Conservation (phyloP, 108 stramenopile species). For the Pseudonitzschia delicatissima region DNA sequence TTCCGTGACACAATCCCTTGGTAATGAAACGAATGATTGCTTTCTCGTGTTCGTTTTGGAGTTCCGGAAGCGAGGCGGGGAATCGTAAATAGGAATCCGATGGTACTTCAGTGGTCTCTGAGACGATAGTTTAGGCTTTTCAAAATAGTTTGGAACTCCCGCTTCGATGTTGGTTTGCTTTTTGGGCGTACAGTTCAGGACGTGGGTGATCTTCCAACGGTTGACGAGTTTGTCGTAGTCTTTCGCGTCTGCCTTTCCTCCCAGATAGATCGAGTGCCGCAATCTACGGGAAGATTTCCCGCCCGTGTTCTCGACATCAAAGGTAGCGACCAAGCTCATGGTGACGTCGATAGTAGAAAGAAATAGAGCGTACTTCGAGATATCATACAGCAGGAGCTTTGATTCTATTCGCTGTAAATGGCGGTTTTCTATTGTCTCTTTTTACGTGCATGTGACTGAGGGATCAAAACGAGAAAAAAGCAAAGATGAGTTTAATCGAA, state of each 20-base stretch:
- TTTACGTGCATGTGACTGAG: no score
- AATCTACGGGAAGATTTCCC: background rate
- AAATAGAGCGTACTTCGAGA: no score
- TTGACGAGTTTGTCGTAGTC: background rate
- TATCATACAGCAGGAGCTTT: no score
- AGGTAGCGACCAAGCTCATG: slow-evolving; percentile 7
- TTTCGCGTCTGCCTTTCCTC: slow-evolving; percentile 3
- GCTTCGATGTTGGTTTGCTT: slow-evolving; percentile 65
- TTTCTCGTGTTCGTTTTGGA: slow-evolving; percentile 36
- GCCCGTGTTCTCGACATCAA: background rate
- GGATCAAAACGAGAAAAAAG: no score
- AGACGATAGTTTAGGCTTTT: slow-evolving; percentile 23
- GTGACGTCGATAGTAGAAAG: background rate
- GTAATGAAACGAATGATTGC: slow-evolving; percentile 57
- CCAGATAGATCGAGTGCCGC: slow-evolving; percentile 2
- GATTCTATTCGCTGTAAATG: no score
- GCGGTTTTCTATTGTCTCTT: no score
- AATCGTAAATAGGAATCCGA: slow-evolving; percentile 71
- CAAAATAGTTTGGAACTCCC: slow-evolving; percentile 81
- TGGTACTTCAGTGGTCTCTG: slow-evolving; percentile 37
- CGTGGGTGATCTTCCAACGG: slow-evolving; percentile 1
- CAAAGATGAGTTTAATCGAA: no score
- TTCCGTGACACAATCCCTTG: slow-evolving; percentile 69
- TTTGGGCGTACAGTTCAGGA: slow-evolving; percentile 59
- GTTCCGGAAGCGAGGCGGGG: slow-evolving; percentile 47